phyloP scores from a whole-genome alignment of 768 basidiomycete genomes.

The Naganishia friedmannii region DNA sequence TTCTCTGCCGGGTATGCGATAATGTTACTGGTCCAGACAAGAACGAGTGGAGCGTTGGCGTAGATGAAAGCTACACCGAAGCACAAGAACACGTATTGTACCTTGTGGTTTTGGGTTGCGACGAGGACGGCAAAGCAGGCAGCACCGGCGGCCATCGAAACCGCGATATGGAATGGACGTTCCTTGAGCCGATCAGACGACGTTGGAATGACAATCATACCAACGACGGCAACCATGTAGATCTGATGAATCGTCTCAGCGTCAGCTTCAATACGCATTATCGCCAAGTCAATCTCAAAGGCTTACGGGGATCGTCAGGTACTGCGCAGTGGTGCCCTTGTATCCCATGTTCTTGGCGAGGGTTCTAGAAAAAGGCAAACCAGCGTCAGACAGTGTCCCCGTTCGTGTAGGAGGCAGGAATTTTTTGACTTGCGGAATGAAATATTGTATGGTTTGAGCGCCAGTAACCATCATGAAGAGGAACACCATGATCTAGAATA shows the following conservation, averaged over 20 bases:
- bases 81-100: slow-evolving; percentile 52
- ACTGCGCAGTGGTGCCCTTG: slow-evolving; percentile 47
- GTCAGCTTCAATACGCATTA: neutral
- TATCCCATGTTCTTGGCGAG: slow-evolving; percentile 40
- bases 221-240: slow-evolving; percentile 35
- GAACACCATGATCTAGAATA: slow-evolving; percentile 41
- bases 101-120: slow-evolving; percentile 34
- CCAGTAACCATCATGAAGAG: slow-evolving; percentile 51
- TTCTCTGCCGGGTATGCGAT: slow-evolving; percentile 48
- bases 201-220: slow-evolving; percentile 46
- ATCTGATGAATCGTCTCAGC: neutral
- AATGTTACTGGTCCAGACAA: slow-evolving; percentile 52
- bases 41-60: slow-evolving; percentile 43
- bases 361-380: slow-evolving; percentile 34
- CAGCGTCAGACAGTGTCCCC: too few relatives aligned
- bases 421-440: slow-evolving; percentile 33
- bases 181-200: slow-evolving; percentile 46
- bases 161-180: slow-evolving; percentile 45
- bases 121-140: slow-evolving; percentile 47
- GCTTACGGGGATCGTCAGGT: slow-evolving; percentile 47
- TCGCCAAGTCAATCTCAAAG: slow-evolving; percentile 43
- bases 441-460: slow-evolving; percentile 49
- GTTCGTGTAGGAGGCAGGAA: too few relatives aligned
- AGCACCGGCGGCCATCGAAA: slow-evolving; percentile 34
- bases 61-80: slow-evolving; percentile 50